Conservation (phyloP, 2,329 filamentous ascomycete genomes). For the Ophiocordyceps camponoti-floridani region DNA sequence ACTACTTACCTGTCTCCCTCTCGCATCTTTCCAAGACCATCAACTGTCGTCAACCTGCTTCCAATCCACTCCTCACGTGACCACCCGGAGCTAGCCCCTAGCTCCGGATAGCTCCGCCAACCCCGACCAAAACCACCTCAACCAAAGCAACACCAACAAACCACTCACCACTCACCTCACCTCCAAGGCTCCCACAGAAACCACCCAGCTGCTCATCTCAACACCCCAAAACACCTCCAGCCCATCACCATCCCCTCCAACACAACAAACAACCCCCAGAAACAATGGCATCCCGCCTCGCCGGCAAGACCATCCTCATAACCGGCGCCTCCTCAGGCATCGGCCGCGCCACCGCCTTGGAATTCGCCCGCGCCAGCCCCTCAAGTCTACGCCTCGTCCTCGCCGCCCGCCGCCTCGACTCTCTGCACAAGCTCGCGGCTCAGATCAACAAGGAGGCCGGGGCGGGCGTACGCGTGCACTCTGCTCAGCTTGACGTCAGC, state of each 20-base stretch:
- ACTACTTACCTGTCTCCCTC: no score
- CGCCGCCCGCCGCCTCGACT: slow-evolving; percentile 72
- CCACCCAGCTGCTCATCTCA: neutral
- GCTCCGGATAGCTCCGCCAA: no score
- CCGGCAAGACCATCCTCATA: slow-evolving; percentile 81
- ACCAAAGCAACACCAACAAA: no score
- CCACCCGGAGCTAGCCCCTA: no score
- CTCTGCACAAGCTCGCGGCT: slow-evolving; percentile 54
- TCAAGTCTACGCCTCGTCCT: slow-evolving; percentile 67
- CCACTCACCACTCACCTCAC: no score
- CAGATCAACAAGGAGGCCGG: slow-evolving; percentile 65
- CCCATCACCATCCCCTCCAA: no score
- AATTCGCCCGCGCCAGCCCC: slow-evolving; percentile 78
- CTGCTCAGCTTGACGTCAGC: slow-evolving; percentile 76
- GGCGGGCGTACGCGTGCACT: slow-evolving; percentile 61
- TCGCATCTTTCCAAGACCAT: no score
- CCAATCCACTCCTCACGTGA: no score
- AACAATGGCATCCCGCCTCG: slow-evolving; percentile 46
- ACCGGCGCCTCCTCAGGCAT: slow-evolving; percentile 92
- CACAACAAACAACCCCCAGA: neutral
- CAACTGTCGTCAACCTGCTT: no score
- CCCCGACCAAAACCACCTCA: no score
- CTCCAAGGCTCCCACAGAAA: neutral
- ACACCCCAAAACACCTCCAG: neutral
- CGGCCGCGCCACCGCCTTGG: slow-evolving; percentile 64